Conservation (phyloP, 73 alveolate genomes). For the Blepharisma stoltei region DNA sequence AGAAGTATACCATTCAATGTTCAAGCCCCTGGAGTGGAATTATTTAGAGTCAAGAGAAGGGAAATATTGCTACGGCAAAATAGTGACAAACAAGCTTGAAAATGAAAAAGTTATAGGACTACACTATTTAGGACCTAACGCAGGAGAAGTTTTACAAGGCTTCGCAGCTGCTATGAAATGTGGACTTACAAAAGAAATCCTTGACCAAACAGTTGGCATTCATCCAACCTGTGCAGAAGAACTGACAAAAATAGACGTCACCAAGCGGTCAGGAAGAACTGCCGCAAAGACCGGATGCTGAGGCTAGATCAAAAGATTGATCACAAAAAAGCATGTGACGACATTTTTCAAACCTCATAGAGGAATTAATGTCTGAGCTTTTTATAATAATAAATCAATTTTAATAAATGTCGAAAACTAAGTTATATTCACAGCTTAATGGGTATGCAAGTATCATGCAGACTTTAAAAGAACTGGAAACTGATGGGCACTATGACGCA, state of each 20-base stretch:
- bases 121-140: constrained; percentile 95
- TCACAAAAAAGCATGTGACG: background rate
- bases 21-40: constrained; percentile 95
- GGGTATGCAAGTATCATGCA: too few species aligned
- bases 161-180: constrained; percentile 96
- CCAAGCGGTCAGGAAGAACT: constrained; percentile 67
- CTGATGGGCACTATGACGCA: too few species aligned
- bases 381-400: too few species aligned
- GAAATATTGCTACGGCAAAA: constrained; percentile 75
- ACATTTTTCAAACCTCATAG: background rate
- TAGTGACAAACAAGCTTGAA: constrained; percentile 68
- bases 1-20: constrained; percentile 81
- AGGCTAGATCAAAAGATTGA: constrained; percentile 42
- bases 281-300: constrained; percentile 90
- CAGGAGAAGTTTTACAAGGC: constrained; percentile 99
- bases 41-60: constrained; percentile 71
- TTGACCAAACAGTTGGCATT: constrained; percentile 92
- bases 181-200: constrained; percentile 88
- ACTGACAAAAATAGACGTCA: constrained; percentile 50
- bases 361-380: too few species aligned
- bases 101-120: constrained; percentile 90
- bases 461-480: too few species aligned
- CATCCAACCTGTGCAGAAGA: constrained; percentile 99
- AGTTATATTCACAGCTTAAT: too few species aligned
- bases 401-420: too few species aligned